Evolutionary conservation across 2,329 filamentous ascomycete species (phyloP).

Genomic region (Botrytis elliptica): DNA sequence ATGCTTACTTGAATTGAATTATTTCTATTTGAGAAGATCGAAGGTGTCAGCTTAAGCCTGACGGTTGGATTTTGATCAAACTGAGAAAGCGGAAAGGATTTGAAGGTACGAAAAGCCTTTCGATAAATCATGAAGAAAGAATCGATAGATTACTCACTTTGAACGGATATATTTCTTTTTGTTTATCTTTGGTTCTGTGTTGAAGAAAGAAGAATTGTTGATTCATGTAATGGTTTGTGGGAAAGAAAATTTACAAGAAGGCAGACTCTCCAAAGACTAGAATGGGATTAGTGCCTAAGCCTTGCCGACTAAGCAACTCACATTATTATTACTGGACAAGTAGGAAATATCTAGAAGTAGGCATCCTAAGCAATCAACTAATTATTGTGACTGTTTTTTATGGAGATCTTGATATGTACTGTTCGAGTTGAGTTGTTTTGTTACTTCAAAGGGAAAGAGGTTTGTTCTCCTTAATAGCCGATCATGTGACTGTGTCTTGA

Average conservation of each 20-base stretch:
- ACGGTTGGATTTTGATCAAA: neutral
- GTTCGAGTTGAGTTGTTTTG: neutral
- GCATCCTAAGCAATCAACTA: neutral
- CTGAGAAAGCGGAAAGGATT: neutral
- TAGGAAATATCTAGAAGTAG: neutral
- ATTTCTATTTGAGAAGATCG: neutral
- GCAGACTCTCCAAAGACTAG: neutral
- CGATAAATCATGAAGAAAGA: neutral
- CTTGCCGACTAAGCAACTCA: neutral
- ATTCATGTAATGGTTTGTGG: neutral
- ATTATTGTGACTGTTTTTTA: neutral
- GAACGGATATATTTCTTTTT: fast-evolving
- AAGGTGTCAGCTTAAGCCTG: neutral
- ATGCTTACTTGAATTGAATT: neutral
- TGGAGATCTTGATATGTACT: neutral
- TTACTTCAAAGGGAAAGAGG: neutral
- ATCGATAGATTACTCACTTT: neutral
- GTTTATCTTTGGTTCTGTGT: neutral
- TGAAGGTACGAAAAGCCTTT: neutral
- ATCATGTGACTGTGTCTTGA: neutral
- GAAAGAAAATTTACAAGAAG: neutral
- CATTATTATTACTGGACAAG: neutral
- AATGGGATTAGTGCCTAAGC: neutral
- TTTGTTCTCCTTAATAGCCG: conserved; percentile 9
- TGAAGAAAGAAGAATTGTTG: neutral